Evolutionary conservation across 176 grass and related monocot genomes (phyloP).

Genomic region (Rhynchospora breviuscula): DNA sequence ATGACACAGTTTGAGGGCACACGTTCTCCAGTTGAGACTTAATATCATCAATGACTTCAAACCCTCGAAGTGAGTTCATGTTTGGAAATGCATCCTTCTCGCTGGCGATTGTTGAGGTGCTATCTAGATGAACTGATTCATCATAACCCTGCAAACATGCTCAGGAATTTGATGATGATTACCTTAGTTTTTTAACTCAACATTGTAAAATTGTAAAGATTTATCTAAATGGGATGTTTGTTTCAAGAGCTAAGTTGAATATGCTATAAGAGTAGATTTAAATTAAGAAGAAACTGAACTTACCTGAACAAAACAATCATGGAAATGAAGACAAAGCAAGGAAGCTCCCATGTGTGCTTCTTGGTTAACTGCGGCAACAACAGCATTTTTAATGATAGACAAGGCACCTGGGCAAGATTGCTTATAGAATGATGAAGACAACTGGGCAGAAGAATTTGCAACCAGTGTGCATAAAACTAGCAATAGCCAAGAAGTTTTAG

Average conservation of each 20-base stretch:
- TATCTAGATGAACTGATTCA: conserved; percentile 44
- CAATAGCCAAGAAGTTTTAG: not conserved
- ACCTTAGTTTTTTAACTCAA: not conserved
- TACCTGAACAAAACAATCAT: conserved; percentile 84
- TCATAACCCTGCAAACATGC: conserved; percentile 45
- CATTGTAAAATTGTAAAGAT: not conserved
- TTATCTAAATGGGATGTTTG: not conserved
- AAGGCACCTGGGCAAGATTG: conserved; percentile 47
- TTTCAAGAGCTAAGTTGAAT: not conserved
- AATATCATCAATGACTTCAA: conserved; percentile 42
- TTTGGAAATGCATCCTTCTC: conserved; percentile 41
- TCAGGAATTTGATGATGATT: not conserved
- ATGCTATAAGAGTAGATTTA: not conserved
- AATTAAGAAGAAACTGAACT: conserved; percentile 19
- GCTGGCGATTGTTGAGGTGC: conserved; percentile 43
- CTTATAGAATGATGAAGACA: conserved; percentile 72
- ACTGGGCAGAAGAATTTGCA: conserved; percentile 39
- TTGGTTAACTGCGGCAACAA: conserved; percentile 34
- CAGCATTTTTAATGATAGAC: conserved; percentile 43
- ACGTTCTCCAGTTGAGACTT: conserved; percentile 54
- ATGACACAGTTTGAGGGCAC: conserved; percentile 60
- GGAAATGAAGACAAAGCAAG: conserved; percentile 67
- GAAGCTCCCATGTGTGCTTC: conserved; percentile 64
- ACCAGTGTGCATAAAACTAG: conserved; percentile 23
- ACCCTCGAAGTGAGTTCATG: conserved; percentile 43